Evolutionary conservation across 495 filamentous ascomycete genomes (phyloP).

Genomic region (Tuber umbilicatum): DNA sequence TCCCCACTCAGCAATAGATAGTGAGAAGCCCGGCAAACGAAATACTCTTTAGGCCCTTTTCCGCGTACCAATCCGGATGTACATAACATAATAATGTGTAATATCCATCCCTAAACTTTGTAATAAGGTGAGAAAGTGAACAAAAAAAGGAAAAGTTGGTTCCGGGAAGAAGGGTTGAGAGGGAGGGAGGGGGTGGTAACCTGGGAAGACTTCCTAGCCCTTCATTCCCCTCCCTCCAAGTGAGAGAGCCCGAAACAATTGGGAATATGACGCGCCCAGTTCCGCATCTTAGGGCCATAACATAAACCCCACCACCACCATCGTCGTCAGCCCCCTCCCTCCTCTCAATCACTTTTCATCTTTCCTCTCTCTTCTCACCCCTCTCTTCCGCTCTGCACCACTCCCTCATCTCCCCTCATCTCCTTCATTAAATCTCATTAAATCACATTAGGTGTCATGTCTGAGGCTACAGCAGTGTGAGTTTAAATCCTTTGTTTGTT

Average conservation of each 20-base stretch:
- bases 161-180: neutral
- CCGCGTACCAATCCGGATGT: constrained; percentile 4
- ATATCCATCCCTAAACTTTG: constrained; percentile 1
- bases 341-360: neutral
- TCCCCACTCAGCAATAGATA: neutral
- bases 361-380: constrained; percentile 14
- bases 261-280: constrained; percentile 23
- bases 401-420: constrained; percentile 12
- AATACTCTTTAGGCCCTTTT: neutral
- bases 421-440: constrained; percentile 17
- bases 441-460: constrained; percentile 39
- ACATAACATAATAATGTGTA: constrained; percentile 4
- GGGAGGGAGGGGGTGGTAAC: neutral
- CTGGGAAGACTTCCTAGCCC: neutral
- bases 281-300: constrained; percentile 32
- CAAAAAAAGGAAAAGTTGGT: neutral
- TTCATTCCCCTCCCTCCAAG: neutral
- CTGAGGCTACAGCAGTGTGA: constrained; percentile 54
- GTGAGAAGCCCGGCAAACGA: neutral
- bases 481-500: constrained; percentile 37
- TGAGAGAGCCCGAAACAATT: constrained; percentile 29
- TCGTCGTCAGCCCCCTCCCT: constrained; percentile 29
- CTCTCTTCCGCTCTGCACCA: constrained; percentile 17
- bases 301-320: constrained; percentile 25
- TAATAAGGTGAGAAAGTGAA: neutral